A percentile compares a stretch with the other conserved stretches of the same genome.
Conservation (phyloP, 306 rosid species). For the Sechiopsis laciniata region DNA sequence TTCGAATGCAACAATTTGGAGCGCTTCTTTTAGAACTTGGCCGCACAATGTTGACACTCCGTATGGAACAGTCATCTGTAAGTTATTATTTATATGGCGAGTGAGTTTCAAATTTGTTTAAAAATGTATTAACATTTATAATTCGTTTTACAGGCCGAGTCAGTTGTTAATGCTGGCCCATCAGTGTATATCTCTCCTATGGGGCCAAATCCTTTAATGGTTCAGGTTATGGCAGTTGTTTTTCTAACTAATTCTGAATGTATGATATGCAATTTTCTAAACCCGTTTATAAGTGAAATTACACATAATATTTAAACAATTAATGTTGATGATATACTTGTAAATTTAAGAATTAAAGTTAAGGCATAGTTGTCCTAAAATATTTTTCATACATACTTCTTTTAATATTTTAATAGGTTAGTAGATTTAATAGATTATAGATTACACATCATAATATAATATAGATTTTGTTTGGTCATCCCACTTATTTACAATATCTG, state of each 20-base stretch:
- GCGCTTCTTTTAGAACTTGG: conserved; percentile 93
- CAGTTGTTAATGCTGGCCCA: conserved; percentile 82
- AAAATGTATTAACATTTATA: neutral
- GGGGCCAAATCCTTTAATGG: conserved; percentile 98
- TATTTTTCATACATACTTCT: neutral
- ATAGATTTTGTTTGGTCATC: neutral
- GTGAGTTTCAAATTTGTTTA: neutral
- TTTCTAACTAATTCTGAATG: neutral
- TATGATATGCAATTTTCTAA: neutral
- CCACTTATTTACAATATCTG: neutral
- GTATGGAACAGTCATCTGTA: conserved; percentile 84
- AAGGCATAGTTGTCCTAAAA: neutral
- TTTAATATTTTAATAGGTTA: too few relatives aligned
- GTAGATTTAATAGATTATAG: neutral
- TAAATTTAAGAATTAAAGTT: neutral
- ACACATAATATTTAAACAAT: neutral
- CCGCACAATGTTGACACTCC: conserved; percentile 86
- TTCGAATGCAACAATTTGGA: conserved; percentile 87
- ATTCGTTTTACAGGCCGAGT: conserved; percentile 59
- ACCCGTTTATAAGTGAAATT: neutral
- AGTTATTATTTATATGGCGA: conserved; percentile 30
- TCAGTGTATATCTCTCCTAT: conserved; percentile 88
- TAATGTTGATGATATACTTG: neutral
- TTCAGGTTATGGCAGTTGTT: conserved; percentile 61
- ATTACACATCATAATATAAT: too few relatives aligned